phyloP scores from a whole-genome alignment of 345 rosid genomes.

The Salix dunnii region DNA sequence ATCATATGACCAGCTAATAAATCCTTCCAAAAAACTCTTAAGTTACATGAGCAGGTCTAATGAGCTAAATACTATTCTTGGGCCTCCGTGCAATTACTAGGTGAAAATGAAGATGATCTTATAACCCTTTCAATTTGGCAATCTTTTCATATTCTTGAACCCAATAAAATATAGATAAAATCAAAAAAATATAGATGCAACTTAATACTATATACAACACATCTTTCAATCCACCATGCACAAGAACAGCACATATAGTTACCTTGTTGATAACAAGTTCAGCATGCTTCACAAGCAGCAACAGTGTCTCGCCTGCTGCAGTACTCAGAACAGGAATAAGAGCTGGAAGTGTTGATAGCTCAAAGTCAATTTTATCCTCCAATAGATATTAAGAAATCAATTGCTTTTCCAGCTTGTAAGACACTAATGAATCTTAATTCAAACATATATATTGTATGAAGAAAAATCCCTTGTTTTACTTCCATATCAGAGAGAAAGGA shows the following conservation, averaged over 20 bases:
- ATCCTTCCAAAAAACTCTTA: background rate
- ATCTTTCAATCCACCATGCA: background rate
- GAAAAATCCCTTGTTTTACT: background rate
- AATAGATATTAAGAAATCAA: conserved; percentile 24
- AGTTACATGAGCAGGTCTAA: background rate
- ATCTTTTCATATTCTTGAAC: background rate
- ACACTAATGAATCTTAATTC: background rate
- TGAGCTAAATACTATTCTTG: background rate
- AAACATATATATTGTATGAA: background rate
- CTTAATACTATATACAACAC: background rate
- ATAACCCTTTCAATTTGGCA: background rate
- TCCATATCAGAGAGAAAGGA: background rate
- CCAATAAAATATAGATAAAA: background rate
- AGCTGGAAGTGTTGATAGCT: conserved; percentile 85
- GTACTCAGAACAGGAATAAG: conserved; percentile 84
- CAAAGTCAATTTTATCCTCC: conserved; percentile 88
- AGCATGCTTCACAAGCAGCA: conserved; percentile 85
- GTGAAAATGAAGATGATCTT: background rate
- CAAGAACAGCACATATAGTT: conserved; percentile 4
- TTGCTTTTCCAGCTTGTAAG: background rate
- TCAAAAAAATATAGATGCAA: background rate
- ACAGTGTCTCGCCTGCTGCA: conserved; percentile 86
- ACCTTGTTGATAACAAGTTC: conserved; percentile 91
- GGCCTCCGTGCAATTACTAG: background rate
- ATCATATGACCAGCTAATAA: background rate